Evolutionary conservation across 176 grass and related monocot genomes (phyloP).

Genomic region (Oryza longistaminata): DNA sequence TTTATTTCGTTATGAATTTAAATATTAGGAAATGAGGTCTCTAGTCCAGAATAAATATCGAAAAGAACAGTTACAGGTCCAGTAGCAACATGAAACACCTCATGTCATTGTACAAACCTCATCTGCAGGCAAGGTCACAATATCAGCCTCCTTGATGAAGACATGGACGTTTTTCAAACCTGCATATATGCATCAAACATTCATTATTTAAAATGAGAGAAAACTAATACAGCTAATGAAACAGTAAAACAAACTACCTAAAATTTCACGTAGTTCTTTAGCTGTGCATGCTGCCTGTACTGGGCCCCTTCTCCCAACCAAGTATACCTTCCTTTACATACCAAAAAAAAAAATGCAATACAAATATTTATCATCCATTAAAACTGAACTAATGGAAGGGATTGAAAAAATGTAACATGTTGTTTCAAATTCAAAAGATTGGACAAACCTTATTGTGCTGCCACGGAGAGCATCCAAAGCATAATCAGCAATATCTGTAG

Average conservation of each 20-base stretch:
- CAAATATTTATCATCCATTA: conserved; percentile 23
- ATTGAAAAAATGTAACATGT: neutral
- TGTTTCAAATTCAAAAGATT: neutral
- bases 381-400: conserved; percentile 2
- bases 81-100: neutral
- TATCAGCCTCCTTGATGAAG: conserved; percentile 59
- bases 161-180: conserved; percentile 74
- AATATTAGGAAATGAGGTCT: neutral
- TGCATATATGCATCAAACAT: conserved; percentile 35
- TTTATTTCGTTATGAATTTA: neutral
- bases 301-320: conserved; percentile 82
- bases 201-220: conserved; percentile 17
- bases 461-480: conserved; percentile 65
- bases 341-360: conserved; percentile 21
- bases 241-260: conserved; percentile 50
- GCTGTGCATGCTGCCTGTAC: conserved; percentile 93
- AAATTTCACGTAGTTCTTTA: conserved; percentile 87
- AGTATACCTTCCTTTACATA: conserved; percentile 77
- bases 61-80: neutral
- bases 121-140: conserved; percentile 55
- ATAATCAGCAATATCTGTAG: conserved; percentile 87
- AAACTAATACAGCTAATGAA: conserved; percentile 27
- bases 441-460: conserved; percentile 73
- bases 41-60: conserved; percentile 18
- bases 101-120: conserved; percentile 50